Evolutionary conservation across 768 basidiomycete genomes (phyloP), one percentile per base, ranked within the genome.

Genomic region (Phylloporus arenicola): DNA sequence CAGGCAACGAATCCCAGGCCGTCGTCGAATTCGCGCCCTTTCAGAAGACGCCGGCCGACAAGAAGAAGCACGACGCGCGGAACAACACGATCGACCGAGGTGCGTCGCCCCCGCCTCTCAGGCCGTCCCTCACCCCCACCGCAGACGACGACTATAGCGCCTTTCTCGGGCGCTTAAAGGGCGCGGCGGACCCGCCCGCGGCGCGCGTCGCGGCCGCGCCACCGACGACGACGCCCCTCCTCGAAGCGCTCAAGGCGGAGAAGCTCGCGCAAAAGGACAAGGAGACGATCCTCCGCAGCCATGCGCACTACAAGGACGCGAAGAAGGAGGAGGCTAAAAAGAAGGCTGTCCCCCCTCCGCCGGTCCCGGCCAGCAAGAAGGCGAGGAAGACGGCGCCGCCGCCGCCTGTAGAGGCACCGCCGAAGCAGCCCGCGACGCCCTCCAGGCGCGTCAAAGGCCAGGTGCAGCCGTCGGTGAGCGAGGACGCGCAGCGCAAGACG

Each of bases 11-110:
- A 64, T 89, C 83, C 2, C 77, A 85, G 43, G 93, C 90, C 1
- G 75, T 96, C 4, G 92, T 99, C 7, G 95, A 99, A 68, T 97
- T 88, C 61, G 88, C 96, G 0, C 92, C 93, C 5, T 90, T 86
- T 55, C 93, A 92, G 66, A 96, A 92, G 63, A 69, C 86, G 11
- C 90, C 93, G 0, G 62, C 77, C 0, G 75, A 77, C 53, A 82
- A 86, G 68, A 83, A 83, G 67, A 97, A 95, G 69, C 64, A 67
- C 0, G 95, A 99, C 60, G 78, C 78, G 31, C 75, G 92, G 20
- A 85, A 84, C 57, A 90, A 81, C 0, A 95, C 93, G 0, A 95
- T 99, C 48, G 92, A 94, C 57, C 83, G 88, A 71, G 62, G 53
- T 48, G 5, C 13, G 39, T 37, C n/a, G n/a, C n/a, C n/a, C n/a